These are phyloP conservation scores for Cubamyces sp. DNA, from an alignment of 768 basidiomycete genomes.

Conservation along the genomic window DNA sequence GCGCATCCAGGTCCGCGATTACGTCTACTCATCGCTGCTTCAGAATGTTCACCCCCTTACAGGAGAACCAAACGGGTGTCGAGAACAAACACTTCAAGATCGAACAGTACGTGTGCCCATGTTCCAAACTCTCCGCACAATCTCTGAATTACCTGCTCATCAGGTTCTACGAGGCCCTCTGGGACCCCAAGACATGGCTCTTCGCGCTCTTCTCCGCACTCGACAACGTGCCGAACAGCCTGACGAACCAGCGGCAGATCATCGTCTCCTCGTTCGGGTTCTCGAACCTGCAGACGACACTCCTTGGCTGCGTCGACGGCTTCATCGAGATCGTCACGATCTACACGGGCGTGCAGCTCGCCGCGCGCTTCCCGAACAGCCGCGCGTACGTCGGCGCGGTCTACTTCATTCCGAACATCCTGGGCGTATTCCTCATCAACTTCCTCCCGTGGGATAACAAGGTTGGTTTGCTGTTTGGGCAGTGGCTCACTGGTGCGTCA, in stretches of 20 bases:
- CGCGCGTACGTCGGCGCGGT: constrained; percentile 65
- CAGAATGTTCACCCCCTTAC: background rate
- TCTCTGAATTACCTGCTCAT: background rate
- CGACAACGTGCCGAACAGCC: constrained; percentile 66
- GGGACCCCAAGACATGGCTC: constrained; percentile 76
- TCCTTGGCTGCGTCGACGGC: constrained; percentile 70
- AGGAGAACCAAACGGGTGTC: constrained; percentile 80
- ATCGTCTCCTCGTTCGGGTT: constrained; percentile 73
- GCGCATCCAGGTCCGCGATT: constrained; percentile 57
- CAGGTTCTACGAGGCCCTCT: constrained; percentile 70
- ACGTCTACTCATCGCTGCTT: too few relatives aligned
- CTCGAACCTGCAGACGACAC: constrained; percentile 63
- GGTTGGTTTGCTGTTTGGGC: constrained; percentile 62
- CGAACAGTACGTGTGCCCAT: constrained; percentile 61
- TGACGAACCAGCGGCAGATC: constrained; percentile 66
- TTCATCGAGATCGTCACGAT: constrained; percentile 71
- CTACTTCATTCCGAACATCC: constrained; percentile 66
- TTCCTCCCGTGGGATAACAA: constrained; percentile 67
- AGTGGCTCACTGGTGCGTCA: constrained; percentile 55
- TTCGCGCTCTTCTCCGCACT: constrained; percentile 70
- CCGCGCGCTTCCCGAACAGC: constrained; percentile 57
- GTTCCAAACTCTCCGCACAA: too few relatives aligned
- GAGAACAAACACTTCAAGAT: constrained; percentile 84
- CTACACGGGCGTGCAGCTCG: constrained; percentile 63
- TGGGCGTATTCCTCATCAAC: constrained; percentile 66